phyloP scores from a whole-genome alignment of 1,139 yeast species.

The Suhomyces bribrorum region DNA sequence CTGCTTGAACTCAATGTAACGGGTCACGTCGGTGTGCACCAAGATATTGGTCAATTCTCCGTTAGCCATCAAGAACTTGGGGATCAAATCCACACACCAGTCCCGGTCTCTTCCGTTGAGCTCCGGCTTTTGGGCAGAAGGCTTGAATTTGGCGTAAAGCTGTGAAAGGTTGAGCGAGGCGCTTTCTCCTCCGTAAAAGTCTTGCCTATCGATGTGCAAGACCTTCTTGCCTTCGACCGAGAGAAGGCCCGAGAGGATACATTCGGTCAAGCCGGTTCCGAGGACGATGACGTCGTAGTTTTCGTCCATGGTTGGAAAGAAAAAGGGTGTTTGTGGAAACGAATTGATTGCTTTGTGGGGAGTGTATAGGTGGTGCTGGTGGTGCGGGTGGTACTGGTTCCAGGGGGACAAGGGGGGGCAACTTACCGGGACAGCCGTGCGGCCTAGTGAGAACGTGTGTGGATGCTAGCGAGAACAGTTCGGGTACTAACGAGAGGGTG shows the following conservation, averaged over 20 bases:
- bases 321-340: constrained; percentile 3
- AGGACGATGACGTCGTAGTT: constrained; percentile 87
- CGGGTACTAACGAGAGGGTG: too few species aligned
- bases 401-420: too few species aligned
- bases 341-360: neutral
- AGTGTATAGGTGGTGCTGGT: neutral
- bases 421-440: too few species aligned
- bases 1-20: constrained; percentile 95
- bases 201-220: constrained; percentile 93
- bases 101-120: constrained; percentile 89
- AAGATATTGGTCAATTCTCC: constrained; percentile 96
- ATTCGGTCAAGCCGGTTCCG: constrained; percentile 89
- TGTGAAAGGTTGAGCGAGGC: constrained; percentile 66
- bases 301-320: constrained; percentile 73
- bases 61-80: constrained; percentile 95
- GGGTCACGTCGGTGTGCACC: constrained; percentile 92
- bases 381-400: neutral
- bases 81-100: constrained; percentile 97
- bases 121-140: constrained; percentile 67
- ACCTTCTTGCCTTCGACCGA: constrained; percentile 98
- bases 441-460: too few species aligned
- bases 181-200: constrained; percentile 88
- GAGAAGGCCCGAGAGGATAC: constrained; percentile 88
- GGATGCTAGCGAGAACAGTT: too few species aligned
- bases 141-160: constrained; percentile 70